phyloP scores from a whole-genome alignment of 768 basidiomycete species.

The Rhodotorula sphaerocarpa region DNA sequence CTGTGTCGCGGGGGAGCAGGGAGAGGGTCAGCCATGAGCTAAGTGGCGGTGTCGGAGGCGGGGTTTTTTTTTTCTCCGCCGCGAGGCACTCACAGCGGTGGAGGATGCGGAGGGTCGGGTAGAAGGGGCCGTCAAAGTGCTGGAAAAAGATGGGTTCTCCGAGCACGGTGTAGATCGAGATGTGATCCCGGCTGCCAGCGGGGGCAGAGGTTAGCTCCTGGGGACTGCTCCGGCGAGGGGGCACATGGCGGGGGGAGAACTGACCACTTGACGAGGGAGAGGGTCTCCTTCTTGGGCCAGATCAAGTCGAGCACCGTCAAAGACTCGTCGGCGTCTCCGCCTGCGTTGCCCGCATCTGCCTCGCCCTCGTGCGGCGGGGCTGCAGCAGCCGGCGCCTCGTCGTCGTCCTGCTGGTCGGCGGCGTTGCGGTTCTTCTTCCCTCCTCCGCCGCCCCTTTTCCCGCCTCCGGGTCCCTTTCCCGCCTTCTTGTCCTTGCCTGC shows the following conservation, averaged over 20 bases:
- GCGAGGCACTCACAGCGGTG: constrained; percentile 91
- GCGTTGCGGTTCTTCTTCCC: constrained; percentile 31
- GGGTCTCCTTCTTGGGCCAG: constrained; percentile 97
- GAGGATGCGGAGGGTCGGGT: constrained; percentile 76
- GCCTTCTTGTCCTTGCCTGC: constrained; percentile 17
- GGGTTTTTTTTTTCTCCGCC: too few species aligned
- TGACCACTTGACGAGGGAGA: constrained; percentile 89
- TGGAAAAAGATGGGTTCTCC: constrained; percentile 87
- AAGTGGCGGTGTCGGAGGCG: not conserved
- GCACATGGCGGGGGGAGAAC: constrained; percentile 24
- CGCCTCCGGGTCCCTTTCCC: not conserved
- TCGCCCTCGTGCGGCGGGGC: constrained; percentile 29
- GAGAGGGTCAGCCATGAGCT: not conserved
- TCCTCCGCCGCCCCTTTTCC: constrained; percentile 34
- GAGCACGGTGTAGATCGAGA: constrained; percentile 83
- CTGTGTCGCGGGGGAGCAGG: constrained; percentile 46
- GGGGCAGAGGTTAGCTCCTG: not conserved
- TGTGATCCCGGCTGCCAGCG: constrained; percentile 73
- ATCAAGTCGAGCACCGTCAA: constrained; percentile 75
- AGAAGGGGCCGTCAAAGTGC: constrained; percentile 87
- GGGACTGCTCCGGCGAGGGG: too few species aligned
- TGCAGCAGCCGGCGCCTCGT: constrained; percentile 18
- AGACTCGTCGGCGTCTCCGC: constrained; percentile 38
- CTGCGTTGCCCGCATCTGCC: constrained; percentile 28
- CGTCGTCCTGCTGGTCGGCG: constrained; percentile 23